Percentiles rank a stretch among this genome's conserved stretches.
phyloP scores from a whole-genome alignment of 1,284 basidiomycete genomes.

The Pascua guehoae region DNA sequence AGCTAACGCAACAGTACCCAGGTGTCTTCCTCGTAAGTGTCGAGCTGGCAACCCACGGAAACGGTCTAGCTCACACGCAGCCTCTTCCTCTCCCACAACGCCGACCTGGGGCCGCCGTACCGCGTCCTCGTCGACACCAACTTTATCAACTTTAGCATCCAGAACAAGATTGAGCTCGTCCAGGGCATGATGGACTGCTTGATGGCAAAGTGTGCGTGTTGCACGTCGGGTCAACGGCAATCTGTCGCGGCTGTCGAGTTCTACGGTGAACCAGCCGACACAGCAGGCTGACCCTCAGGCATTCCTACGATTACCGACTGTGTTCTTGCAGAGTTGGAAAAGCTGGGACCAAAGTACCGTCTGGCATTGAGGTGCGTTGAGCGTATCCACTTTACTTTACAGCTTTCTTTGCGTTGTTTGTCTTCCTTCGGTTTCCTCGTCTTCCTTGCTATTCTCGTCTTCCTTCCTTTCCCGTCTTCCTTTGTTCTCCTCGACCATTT shows the following conservation, averaged over 20 bases:
- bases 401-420: too few species aligned
- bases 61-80: not conserved
- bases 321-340: conserved; percentile 96
- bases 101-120: conserved; percentile 93
- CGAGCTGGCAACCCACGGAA: not conserved
- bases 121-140: conserved; percentile 98
- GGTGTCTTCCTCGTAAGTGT: conserved; percentile 20
- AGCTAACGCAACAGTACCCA: conserved; percentile 20
- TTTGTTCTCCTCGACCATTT: not conserved
- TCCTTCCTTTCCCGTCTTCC: too few species aligned
- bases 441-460: too few species aligned
- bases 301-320: conserved; percentile 99
- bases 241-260: not conserved
- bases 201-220: conserved; percentile 87
- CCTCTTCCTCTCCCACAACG: conserved; percentile 93
- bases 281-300: conserved; percentile 54
- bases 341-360: conserved; percentile 91
- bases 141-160: conserved; percentile 97
- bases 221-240: not conserved
- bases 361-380: conserved; percentile 76
- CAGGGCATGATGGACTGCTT: conserved; percentile 99
- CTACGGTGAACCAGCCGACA: too few species aligned
- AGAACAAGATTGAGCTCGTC: conserved; percentile 95
- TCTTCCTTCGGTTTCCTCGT: too few species aligned
- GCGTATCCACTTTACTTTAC: too few species aligned